Base-by-base conservation (phyloP, 108 stramenopile genomes). In the Nitzschia sp. region DNA sequence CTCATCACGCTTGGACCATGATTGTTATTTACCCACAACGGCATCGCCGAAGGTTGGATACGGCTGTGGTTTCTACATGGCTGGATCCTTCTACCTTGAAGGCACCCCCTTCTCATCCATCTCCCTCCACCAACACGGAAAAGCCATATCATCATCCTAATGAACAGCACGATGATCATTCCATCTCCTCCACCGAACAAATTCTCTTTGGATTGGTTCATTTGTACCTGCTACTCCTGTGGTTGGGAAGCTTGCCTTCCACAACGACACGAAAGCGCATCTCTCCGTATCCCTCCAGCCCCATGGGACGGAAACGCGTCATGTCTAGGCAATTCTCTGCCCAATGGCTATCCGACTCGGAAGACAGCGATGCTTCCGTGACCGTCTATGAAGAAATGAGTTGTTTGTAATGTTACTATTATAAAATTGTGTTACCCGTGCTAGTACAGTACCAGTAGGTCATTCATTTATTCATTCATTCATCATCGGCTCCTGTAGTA, bases 201-300 rank as follows among this genome's bases (percentile, higher is more conserved):
- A 44, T 85, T 9, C 82, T 88, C 62, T 80, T 88, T 42, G 74
- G 76, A 10, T 63, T 84, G 34, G 92, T 93, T 15, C 92, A 93
- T 51, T 57, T 89, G 41, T 93, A 93, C 64, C 71, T 93, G 62
- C 57, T 93, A 19, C 70, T 93, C 22, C 66, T 93, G 14, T 75
- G 90, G 24, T 81, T 93, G 22, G 89, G 88, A 3, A 93, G 89
- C 48, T 78, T 93, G 10, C 92, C 89, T 52, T 85, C 80, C 12
- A 70, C 81, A 8, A 73, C 82, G 57, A 66, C 73, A 14, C 83
- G 79, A 0, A 54, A 67, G 21, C 79, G 69, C 10, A 86, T 71
- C 52, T 53, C 85, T 19, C 29, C 29, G 29, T 34, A 34, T 34
- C 29, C 29, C 5, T 34, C 29, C 3, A 34, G 29, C 29, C 70